Percentiles rank a stretch among this genome's conserved stretches.
Conservation (phyloP, 306 rosid genomes). For the Cercis canadensis region DNA sequence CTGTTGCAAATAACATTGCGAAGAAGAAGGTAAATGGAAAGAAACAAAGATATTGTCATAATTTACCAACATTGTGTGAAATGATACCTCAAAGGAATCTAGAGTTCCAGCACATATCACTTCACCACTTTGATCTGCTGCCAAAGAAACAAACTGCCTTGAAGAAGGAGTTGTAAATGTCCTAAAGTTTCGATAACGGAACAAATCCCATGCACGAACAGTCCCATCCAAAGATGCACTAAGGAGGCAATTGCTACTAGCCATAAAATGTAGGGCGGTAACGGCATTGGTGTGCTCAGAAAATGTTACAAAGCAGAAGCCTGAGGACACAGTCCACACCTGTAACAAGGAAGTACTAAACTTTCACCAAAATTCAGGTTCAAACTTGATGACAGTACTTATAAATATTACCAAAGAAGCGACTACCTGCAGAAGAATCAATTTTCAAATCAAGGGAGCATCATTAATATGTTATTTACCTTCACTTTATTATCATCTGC, state of each 20-base stretch:
- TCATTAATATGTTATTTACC: constrained; percentile 49
- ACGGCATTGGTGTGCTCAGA: constrained; percentile 87
- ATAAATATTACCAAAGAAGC: constrained; percentile 8
- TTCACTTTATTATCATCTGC: constrained; percentile 99
- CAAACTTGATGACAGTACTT: neutral
- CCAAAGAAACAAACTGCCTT: constrained; percentile 85
- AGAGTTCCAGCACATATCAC: constrained; percentile 94
- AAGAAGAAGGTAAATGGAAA: constrained; percentile 23
- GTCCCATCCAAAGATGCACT: constrained; percentile 99
- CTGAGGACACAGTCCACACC: constrained; percentile 92
- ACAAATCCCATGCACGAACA: constrained; percentile 93
- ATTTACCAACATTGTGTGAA: constrained; percentile 28
- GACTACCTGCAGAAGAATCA: neutral
- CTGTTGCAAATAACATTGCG: constrained; percentile 46
- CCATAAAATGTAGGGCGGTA: constrained; percentile 91
- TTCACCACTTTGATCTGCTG: constrained; percentile 96
- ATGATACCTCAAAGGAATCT: constrained; percentile 88
- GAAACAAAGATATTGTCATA: neutral
- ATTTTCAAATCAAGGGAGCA: constrained; percentile 11
- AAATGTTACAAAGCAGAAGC: constrained; percentile 89
- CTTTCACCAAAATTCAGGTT: constrained; percentile 14
- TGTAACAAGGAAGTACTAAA: constrained; percentile 48
- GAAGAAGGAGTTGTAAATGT: constrained; percentile 78
- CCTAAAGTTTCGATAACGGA: constrained; percentile 85
- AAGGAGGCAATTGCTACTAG: constrained; percentile 70